Base-by-base conservation (phyloP, 2,329 filamentous ascomycete species). In the Aureobasidium sp. region DNA sequence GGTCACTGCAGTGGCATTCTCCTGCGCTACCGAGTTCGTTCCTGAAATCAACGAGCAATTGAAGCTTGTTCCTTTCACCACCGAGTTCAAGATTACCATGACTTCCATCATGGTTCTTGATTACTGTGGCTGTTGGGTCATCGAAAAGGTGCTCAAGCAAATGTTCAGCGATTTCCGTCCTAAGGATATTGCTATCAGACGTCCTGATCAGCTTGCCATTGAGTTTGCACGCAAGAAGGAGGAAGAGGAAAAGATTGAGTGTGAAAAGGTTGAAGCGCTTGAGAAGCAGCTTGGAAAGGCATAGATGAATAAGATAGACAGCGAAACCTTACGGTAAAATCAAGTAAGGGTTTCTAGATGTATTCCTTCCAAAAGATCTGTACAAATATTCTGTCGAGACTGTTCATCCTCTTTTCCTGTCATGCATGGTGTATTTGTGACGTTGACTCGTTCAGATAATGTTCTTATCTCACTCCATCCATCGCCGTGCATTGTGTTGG, bases 31-130 rank as follows among this genome's bases (percentile, higher is more conserved):
- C 1, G 94, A 99, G 74, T 91, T 99, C 69, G 82, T 97, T 54
- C 94, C 94, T 2, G 94, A 97, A 73, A 86, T 99, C 75, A 99
- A 97, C 77, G 84, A 93, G 76, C 87, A 90, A 75, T 87, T 99
- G 78, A 91, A 89, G 71, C 86, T 99, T 0, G 94, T 99, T 5
- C 90, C 90, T 3, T 99, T 99, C 75, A 88, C 81, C 36, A 81
- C 81, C 3, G 90, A 96, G 69, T 99, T 99, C 83, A 96, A 96
- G 81, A 72, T 83, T 47, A 93, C 88, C 58, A 86, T 99, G 79
- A 95, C 91, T 0, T 75, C 78, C 0, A 81, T 90, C 69, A 99
- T 99, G 94, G 74, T 92, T 7, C 69, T 93, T 39, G 94, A 99
- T 75, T 99, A 92, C 72, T 84, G 78, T 2, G 88, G 87, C 15